These are phyloP conservation scores for Marasmius oreades DNA, from an alignment of 1,284 basidiomycete genomes.

Conservation along the genomic window DNA sequence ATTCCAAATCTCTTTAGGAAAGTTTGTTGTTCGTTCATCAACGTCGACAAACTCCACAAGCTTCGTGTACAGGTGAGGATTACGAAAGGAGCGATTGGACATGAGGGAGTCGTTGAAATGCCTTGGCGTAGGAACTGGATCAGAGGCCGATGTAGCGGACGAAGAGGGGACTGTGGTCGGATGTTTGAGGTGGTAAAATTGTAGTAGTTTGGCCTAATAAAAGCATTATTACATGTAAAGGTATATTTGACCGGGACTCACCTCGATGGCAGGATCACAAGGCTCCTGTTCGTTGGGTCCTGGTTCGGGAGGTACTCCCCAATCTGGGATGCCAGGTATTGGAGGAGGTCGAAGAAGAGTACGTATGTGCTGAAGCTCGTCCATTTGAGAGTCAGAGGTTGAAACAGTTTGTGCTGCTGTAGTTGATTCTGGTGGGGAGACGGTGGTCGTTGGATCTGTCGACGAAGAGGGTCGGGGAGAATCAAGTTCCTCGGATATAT, in stretches of 20 bases:
- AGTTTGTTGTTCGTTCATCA: constrained; percentile 82
- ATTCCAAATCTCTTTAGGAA: constrained; percentile 70
- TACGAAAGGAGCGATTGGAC: constrained; percentile 86
- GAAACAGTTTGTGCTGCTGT: constrained; percentile 18
- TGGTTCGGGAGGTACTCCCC: constrained; percentile 74
- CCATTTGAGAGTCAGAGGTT: constrained; percentile 17
- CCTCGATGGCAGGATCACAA: constrained; percentile 61
- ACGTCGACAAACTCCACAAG: constrained; percentile 90
- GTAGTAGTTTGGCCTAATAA: constrained; percentile 69
- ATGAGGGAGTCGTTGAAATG: constrained; percentile 96
- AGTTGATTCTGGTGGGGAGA: constrained; percentile 11
- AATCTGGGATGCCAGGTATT: constrained; percentile 61
- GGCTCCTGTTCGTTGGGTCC: constrained; percentile 28
- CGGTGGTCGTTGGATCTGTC: not conserved
- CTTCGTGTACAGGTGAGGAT: constrained; percentile 91
- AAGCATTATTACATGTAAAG: not conserved
- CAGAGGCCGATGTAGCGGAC: too few relatives aligned
- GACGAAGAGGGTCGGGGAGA: not conserved
- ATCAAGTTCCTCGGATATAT: constrained; percentile 39
- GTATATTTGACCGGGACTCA: constrained; percentile 27
- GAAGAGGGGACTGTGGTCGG: not conserved
- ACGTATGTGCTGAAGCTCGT: constrained; percentile 53
- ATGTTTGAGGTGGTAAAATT: constrained; percentile 72
- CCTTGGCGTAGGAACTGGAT: constrained; percentile 44
- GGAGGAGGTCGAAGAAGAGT: constrained; percentile 57